Conservation (phyloP, 129 eudicot genomes). For the Tagetes patula region DNA sequence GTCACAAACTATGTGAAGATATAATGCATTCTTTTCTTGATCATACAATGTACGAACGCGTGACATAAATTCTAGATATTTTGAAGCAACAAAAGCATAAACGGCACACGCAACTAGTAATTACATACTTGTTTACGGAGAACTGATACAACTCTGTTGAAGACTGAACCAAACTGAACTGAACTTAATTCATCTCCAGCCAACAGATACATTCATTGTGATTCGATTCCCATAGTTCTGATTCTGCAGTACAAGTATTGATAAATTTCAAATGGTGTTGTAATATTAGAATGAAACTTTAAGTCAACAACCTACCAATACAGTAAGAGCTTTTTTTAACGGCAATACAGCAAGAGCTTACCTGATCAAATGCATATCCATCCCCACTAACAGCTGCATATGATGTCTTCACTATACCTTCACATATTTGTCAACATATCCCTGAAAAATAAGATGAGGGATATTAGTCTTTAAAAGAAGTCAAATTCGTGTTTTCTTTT, state of each 20-base stretch:
- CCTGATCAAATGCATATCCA: slow-evolving; percentile 10
- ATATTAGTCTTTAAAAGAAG: neutral
- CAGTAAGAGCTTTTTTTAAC: neutral
- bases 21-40: too few species aligned
- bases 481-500: neutral
- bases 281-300: slow-evolving; percentile 5
- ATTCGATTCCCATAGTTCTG: slow-evolving; percentile 20
- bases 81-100: neutral
- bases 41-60: too few species aligned
- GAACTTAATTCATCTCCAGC: slow-evolving; percentile 17
- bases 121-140: slow-evolving; percentile 38
- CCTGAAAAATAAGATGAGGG: slow-evolving; percentile 50
- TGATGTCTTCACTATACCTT: slow-evolving; percentile 43
- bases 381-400: neutral
- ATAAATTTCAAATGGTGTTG: slow-evolving; percentile 6
- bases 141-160: slow-evolving; percentile 29
- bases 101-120: slow-evolving; percentile 25
- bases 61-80: too few species aligned
- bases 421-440: slow-evolving; percentile 92
- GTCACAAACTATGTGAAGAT: too few species aligned
- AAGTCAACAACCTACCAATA: slow-evolving; percentile 7
- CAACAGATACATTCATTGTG: slow-evolving; percentile 19
- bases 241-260: slow-evolving; percentile 26
- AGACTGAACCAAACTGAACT: slow-evolving; percentile 2
- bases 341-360: slow-evolving; percentile 21